Percentiles rank a stretch among this genome's conserved stretches.
phyloP scores from a whole-genome alignment of 768 basidiomycete species.

The Trametes cingulata region DNA sequence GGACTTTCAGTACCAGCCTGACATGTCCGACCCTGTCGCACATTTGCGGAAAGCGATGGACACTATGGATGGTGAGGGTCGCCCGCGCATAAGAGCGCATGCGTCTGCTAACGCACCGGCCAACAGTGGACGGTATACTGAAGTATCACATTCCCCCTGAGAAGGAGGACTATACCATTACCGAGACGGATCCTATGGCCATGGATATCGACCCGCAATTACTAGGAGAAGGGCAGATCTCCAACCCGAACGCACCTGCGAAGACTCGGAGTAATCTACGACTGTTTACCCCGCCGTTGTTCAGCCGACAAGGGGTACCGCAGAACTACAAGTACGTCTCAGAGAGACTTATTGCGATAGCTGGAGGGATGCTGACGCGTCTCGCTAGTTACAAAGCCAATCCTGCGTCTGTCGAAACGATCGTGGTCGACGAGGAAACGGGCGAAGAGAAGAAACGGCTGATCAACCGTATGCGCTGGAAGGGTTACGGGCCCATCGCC shows the following conservation, averaged over 20 bases:
- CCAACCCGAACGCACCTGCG: background rate
- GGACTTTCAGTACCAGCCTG: conserved; percentile 88
- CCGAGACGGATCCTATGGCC: conserved; percentile 30
- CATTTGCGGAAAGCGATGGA: conserved; percentile 74
- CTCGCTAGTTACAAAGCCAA: conserved; percentile 71
- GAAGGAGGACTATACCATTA: conserved; percentile 58
- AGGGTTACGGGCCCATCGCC: conserved; percentile 73
- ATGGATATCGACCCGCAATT: conserved; percentile 57
- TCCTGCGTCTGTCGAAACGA: conserved; percentile 68
- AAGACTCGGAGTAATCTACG: conserved; percentile 58
- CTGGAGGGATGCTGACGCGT: background rate
- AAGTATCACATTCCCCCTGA: conserved; percentile 71
- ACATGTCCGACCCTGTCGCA: conserved; percentile 67
- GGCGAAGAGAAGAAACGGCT: conserved; percentile 80
- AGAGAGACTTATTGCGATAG: background rate
- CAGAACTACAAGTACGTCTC: conserved; percentile 73
- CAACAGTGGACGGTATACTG: conserved; percentile 68
- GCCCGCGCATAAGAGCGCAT: background rate
- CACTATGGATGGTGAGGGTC: conserved; percentile 71
- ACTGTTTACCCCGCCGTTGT: conserved; percentile 86
- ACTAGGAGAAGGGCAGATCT: conserved; percentile 8
- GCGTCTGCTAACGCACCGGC: background rate
- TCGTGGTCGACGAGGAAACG: conserved; percentile 67
- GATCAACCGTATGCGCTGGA: conserved; percentile 89
- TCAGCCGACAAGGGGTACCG: conserved; percentile 78